phyloP scores from a whole-genome alignment of 208 protist species.

The Porcisia hertigi region DNA sequence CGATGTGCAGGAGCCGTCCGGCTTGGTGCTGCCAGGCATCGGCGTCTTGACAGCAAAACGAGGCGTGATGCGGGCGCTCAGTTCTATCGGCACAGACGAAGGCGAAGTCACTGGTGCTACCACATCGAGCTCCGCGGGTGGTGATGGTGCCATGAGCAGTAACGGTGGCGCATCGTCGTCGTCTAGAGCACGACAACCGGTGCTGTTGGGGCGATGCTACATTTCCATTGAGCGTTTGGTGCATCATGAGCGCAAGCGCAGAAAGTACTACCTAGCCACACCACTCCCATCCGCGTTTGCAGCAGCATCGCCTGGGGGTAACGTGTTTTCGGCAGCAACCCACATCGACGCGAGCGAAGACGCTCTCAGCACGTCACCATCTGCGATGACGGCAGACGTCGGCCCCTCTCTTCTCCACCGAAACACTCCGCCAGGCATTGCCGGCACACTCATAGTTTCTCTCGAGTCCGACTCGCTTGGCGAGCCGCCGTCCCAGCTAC shows the following conservation, averaged over 20 bases:
- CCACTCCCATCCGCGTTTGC: conserved; percentile 12
- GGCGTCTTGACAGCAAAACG: conserved; percentile 23
- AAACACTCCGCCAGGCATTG: conserved; percentile 41
- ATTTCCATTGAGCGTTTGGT: conserved; percentile 67
- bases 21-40: conserved; percentile 31
- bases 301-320: background rate
- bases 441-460: conserved; percentile 69
- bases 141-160: background rate
- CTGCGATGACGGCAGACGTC: conserved; percentile 5
- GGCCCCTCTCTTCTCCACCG: conserved; percentile 27
- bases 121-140: background rate
- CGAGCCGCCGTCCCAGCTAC: conserved; percentile 24
- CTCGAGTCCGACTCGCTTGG: conserved; percentile 66
- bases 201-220: conserved; percentile 68
- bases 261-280: conserved; percentile 46
- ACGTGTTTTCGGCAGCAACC: background rate
- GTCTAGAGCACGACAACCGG: background rate
- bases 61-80: conserved; percentile 23
- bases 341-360: background rate
- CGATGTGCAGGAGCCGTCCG: conserved; percentile 41
- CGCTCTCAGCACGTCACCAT: background rate
- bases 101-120: background rate
- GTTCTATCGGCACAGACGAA: conserved; percentile 10
- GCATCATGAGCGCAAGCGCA: conserved; percentile 42
- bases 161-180: conserved; percentile 1